Conservation (phyloP, 805 yeast genomes). For the Wickerhamiella galacta region DNA sequence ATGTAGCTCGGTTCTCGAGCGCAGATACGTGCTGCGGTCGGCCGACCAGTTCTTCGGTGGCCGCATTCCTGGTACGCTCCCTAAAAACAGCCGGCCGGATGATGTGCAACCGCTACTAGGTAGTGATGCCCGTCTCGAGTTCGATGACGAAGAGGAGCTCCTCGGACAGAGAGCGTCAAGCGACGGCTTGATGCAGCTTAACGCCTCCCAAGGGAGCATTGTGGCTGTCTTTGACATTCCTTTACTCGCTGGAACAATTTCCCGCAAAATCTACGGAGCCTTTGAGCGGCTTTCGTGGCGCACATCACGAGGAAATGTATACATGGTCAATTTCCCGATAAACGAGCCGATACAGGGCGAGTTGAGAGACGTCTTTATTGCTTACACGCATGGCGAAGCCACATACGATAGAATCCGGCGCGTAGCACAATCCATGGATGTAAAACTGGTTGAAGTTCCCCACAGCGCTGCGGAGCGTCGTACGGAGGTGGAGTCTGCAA, state of each 20-base stretch:
- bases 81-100: conserved; percentile 10
- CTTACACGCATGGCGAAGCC: conserved; percentile 77
- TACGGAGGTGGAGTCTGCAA: conserved; percentile 24
- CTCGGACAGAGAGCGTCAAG: neutral
- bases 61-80: too few relatives aligned
- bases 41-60: conserved; percentile 29
- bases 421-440: conserved; percentile 80
- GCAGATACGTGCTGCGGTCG: conserved; percentile 41
- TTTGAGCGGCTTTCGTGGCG: conserved; percentile 84
- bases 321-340: conserved; percentile 56
- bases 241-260: conserved; percentile 67
- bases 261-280: conserved; percentile 47
- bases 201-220: neutral
- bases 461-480: conserved; percentile 27
- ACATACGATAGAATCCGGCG: conserved; percentile 55
- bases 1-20: conserved; percentile 51
- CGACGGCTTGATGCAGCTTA: neutral
- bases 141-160: conserved; percentile 12
- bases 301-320: conserved; percentile 79
- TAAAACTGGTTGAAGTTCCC: conserved; percentile 50
- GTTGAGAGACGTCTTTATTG: conserved; percentile 68
- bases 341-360: conserved; percentile 41
- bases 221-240: conserved; percentile 22
- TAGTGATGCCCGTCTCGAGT: conserved; percentile 8
- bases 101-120: conserved; percentile 23